phyloP scores from a whole-genome alignment of 805 yeast species.

The Candida railenensis region DNA sequence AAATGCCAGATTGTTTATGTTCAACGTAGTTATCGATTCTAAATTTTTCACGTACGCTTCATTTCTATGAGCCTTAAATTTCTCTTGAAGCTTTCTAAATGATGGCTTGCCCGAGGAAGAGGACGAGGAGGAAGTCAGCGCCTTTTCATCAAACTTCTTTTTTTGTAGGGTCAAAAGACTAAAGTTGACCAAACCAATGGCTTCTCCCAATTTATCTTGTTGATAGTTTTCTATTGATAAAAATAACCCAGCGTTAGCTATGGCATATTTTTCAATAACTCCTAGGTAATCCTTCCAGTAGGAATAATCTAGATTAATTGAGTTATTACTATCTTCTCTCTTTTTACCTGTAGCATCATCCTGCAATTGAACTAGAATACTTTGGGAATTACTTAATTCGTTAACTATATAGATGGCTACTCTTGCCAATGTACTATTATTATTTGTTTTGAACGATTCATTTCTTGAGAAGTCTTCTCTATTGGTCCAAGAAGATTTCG shows the following conservation, averaged over 20 bases:
- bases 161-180: slow-evolving; percentile 36
- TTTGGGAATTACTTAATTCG: slow-evolving; percentile 26
- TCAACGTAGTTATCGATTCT: slow-evolving; percentile 32
- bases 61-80: slow-evolving; percentile 28
- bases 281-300: slow-evolving; percentile 31
- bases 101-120: not conserved
- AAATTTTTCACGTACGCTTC: slow-evolving; percentile 29
- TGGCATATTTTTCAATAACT: slow-evolving; percentile 31
- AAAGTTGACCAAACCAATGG: slow-evolving; percentile 44
- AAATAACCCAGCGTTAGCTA: slow-evolving; percentile 45
- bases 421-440: slow-evolving; percentile 43
- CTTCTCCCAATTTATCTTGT: slow-evolving; percentile 43
- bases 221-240: slow-evolving; percentile 46
- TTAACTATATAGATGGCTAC: slow-evolving; percentile 41
- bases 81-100: slow-evolving; percentile 20
- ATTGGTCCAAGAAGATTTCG: slow-evolving; percentile 39
- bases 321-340: not conserved
- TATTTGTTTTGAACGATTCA: slow-evolving; percentile 19
- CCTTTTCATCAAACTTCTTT: slow-evolving; percentile 19
- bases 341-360: slow-evolving; percentile 1
- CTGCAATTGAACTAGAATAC: slow-evolving; percentile 15
- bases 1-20: slow-evolving; percentile 35
- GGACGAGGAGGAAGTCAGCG: slow-evolving; percentile 12
- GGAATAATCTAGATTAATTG: slow-evolving; percentile 2
- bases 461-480: slow-evolving; percentile 19